Conservation (phyloP, 306 rosid species). For the Benincasa hispida region DNA sequence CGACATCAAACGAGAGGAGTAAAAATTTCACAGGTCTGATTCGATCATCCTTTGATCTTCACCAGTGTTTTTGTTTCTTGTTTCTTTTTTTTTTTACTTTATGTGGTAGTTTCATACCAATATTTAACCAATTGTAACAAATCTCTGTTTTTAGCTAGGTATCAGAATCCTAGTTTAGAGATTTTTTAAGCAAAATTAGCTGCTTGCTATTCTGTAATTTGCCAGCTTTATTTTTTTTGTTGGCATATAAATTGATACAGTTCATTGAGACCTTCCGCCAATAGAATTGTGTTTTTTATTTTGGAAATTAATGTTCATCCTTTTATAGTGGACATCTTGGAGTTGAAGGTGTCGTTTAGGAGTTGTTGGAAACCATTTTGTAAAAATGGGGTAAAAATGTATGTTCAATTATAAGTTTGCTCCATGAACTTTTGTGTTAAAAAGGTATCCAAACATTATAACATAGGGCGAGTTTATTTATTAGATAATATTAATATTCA, state of each 20-base stretch:
- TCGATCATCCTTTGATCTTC: background rate
- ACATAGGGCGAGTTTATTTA: no score
- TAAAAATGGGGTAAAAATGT: background rate
- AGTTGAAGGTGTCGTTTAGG: background rate
- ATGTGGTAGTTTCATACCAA: background rate
- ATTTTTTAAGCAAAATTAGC: background rate
- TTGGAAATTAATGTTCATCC: background rate
- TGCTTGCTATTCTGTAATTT: conserved; percentile 4
- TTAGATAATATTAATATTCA: no score
- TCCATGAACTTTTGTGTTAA: no score
- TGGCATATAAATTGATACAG: background rate
- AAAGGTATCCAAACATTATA: no score
- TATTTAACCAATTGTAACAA: conserved; percentile 11
- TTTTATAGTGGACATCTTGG: background rate
- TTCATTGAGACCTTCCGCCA: background rate
- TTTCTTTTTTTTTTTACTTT: background rate
- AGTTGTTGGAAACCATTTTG: background rate
- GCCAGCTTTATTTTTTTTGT: background rate
- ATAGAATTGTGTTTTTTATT: background rate
- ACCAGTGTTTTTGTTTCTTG: background rate
- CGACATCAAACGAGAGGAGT: conserved; percentile 26
- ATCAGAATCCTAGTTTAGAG: background rate
- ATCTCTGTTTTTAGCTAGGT: conserved; percentile 2
- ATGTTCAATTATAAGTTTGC: no score
- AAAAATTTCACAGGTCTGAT: conserved; percentile 5